Percentiles rank a stretch among this genome's conserved stretches.
Conservation (phyloP, 768 basidiomycete genomes). For the Mycena floridula region DNA sequence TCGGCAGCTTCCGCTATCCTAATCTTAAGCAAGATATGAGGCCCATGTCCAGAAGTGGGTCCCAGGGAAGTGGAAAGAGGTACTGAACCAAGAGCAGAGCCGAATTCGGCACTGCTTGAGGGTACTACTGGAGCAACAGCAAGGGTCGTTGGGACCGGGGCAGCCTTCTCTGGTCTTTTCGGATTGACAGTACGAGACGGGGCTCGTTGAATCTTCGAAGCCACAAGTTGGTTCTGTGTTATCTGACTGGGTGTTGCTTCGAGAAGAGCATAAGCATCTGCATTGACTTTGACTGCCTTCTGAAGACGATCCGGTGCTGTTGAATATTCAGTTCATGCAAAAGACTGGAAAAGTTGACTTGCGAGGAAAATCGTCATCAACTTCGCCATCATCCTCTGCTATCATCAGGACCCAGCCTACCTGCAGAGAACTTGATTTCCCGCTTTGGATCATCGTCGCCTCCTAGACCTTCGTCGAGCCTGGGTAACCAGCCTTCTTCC, state of each 20-base stretch:
- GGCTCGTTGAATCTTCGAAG: slow-evolving; percentile 21
- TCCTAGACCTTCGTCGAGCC: slow-evolving; percentile 59
- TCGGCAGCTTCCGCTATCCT: slow-evolving; percentile 78
- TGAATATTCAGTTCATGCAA: background rate
- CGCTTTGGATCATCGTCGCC: slow-evolving; percentile 55
- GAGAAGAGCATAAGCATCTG: slow-evolving; percentile 84
- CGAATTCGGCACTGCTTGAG: slow-evolving; percentile 16
- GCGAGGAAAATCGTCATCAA: slow-evolving; percentile 99
- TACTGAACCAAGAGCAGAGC: slow-evolving; percentile 24
- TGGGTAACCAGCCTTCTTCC: slow-evolving; percentile 81
- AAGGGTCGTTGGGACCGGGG: too few species aligned
- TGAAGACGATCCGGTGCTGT: slow-evolving; percentile 88
- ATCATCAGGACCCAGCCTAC: slow-evolving; percentile 91
- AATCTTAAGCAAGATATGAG: slow-evolving; percentile 79
- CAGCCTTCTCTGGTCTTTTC: background rate
- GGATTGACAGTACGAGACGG: background rate
- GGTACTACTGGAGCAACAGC: slow-evolving; percentile 35
- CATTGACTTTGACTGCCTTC: slow-evolving; percentile 82
- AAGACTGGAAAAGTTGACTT: slow-evolving; percentile 23
- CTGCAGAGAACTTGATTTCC: slow-evolving; percentile 55
- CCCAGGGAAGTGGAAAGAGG: slow-evolving; percentile 62
- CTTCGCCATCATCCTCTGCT: slow-evolving; percentile 95
- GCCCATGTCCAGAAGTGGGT: slow-evolving; percentile 68
- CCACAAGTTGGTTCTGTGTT: slow-evolving; percentile 71
- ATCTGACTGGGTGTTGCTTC: slow-evolving; percentile 65